Evolutionary conservation across 129 eudicot genomes (phyloP).

Genomic region (Artemisia tridentata): DNA sequence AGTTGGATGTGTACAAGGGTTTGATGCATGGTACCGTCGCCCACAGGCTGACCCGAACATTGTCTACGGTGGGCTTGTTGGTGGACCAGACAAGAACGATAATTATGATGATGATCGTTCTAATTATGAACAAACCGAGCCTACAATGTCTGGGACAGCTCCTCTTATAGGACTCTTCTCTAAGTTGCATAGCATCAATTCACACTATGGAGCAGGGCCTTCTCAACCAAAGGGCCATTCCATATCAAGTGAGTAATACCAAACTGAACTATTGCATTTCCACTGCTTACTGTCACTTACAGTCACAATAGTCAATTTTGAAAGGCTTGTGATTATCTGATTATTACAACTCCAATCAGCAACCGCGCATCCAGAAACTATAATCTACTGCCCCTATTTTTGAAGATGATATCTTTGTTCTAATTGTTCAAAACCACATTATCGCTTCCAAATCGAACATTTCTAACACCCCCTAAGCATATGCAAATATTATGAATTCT

Average conservation of each 20-base stretch:
- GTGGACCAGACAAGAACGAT: constrained; percentile 79
- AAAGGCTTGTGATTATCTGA: no score
- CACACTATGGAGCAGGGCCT: constrained; percentile 41
- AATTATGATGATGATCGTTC: constrained; percentile 67
- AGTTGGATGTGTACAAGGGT: constrained; percentile 84
- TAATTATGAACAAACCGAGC: constrained; percentile 83
- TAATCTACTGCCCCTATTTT: no score
- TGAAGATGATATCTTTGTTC: no score
- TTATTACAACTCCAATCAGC: no score
- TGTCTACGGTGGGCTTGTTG: constrained; percentile 76
- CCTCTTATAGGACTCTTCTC: constrained; percentile 89
- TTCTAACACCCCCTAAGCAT: no score
- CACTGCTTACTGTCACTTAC: neutral
- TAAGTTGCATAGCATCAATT: constrained; percentile 48
- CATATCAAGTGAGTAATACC: constrained; percentile 39
- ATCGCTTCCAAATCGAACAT: no score
- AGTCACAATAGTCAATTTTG: no score
- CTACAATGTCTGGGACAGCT: constrained; percentile 78
- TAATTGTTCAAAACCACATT: no score
- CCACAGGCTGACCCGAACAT: constrained; percentile 63
- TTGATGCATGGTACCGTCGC: constrained; percentile 74
- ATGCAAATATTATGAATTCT: constrained; percentile 1
- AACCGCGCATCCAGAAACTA: no score
- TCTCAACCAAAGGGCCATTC: constrained; percentile 22
- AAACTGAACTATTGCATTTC: neutral